Evolutionary conservation across 441 rosid species (phyloP).

Genomic region (Gossypium davidsonii): DNA sequence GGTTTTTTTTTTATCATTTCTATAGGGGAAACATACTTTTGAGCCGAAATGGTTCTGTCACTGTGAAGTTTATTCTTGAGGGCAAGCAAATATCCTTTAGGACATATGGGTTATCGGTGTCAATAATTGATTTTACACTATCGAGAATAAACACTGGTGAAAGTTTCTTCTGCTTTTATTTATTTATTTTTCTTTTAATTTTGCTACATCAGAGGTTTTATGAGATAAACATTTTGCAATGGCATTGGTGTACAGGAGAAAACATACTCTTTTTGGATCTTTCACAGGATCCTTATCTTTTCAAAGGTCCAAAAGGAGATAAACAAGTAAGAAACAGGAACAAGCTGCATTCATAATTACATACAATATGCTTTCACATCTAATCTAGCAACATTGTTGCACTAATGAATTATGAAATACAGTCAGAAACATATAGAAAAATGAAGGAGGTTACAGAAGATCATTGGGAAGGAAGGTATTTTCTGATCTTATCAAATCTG

Average conservation of each 20-base stretch:
- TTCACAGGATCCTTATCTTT: conserved; percentile 74
- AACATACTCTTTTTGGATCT: conserved; percentile 81
- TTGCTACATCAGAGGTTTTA: conserved; percentile 11
- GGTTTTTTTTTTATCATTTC: conserved; percentile 4
- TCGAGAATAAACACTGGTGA: conserved; percentile 87
- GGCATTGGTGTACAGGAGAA: conserved; percentile 41
- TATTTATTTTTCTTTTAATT: neutral
- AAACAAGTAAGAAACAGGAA: conserved; percentile 50
- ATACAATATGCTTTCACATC: neutral
- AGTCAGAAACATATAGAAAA: conserved; percentile 88
- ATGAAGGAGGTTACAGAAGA: conserved; percentile 75
- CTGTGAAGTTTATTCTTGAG: conserved; percentile 44
- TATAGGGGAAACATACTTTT: conserved; percentile 89
- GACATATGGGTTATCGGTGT: conserved; percentile 56
- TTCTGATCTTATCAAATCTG: neutral
- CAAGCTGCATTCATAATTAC: neutral
- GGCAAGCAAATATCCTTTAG: conserved; percentile 47
- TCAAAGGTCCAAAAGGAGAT: conserved; percentile 88
- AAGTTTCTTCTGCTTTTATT: neutral
- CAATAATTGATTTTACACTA: conserved; percentile 88
- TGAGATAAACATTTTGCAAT: neutral
- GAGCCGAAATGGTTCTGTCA: conserved; percentile 49
- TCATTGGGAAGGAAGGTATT: conserved; percentile 89
- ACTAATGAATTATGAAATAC: conserved; percentile 23
- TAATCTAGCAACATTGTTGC: neutral